Base-by-base conservation (phyloP, 2,329 filamentous ascomycete genomes). In the Huntiella bhutanensis region DNA sequence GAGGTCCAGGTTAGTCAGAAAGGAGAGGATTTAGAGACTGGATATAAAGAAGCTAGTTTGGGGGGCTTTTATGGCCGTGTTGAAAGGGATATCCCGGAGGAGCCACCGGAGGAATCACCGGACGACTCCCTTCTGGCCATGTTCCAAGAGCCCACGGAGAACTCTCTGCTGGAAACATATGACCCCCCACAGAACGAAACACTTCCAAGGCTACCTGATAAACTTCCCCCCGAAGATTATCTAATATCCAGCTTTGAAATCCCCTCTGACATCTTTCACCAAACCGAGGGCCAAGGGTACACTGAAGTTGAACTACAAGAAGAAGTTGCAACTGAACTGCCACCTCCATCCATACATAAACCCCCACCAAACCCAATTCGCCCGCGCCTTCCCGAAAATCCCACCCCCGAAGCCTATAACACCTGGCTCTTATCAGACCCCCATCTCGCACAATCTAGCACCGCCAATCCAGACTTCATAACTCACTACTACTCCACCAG, bases 401-500 rank as follows among this genome's bases (percentile, higher is more conserved):
- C 91, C 65, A 94, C 85, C 0, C 82, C 91, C 0, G 88, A 98
- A 60, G 82, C 95, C 57, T 86, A 96, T 60, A 98, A 96, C 57
- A 82, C 83, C 7, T 67, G 81, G 49, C 68, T 96, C 1, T 68
- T 98, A 3, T 75, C 81, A 2, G 86, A 96, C 55, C 86, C 91
- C 2, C 77, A 78, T 33, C 76, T 94, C 54, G 75, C 84, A 49
- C 91, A 92, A 56, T 86, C 86, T 0, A 93, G 87, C 1, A 86
- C 86, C 1, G 82, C 86, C 6, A 92, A 98, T 53, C 91, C 92
- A 0, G 79, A 91, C 33, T 98, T 98, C 51, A 67, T 98, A 1
- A 82, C 88, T 52, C 87, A 96, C 51, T 98, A 84, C 57, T 98
- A 96, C 57, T 82, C 85, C 4, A 87, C 96, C 62, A 96, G 88